These are phyloP conservation scores for Coniophora puteana DNA, from an alignment of 1,284 basidiomycete species.

Conservation along the genomic window DNA sequence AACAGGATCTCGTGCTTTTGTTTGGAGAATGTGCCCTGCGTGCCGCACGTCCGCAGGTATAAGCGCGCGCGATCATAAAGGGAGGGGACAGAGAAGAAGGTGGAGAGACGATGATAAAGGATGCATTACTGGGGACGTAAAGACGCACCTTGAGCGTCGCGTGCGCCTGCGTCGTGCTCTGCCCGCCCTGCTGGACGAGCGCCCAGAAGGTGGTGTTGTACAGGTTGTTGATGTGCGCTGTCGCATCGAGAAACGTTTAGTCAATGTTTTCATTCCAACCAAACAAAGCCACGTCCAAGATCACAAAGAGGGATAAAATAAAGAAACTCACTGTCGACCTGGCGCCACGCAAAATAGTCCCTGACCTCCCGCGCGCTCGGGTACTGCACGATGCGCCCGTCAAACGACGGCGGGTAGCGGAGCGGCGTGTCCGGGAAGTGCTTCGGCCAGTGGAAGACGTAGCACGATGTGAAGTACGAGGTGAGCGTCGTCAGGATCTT, in stretches of 20 bases:
- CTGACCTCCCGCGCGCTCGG: slow-evolving; percentile 70
- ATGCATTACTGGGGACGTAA: too few species aligned
- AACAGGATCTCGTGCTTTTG: slow-evolving; percentile 93
- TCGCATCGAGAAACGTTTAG: slow-evolving; percentile 11
- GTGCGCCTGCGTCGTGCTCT: slow-evolving; percentile 81
- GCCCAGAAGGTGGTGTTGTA: slow-evolving; percentile 99
- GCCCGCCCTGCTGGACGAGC: slow-evolving; percentile 75
- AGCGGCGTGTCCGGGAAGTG: slow-evolving; percentile 77
- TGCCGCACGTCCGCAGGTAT: slow-evolving; percentile 6
- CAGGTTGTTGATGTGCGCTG: slow-evolving; percentile 97
- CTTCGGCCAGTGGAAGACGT: slow-evolving; percentile 81
- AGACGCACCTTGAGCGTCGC: slow-evolving; percentile 55
- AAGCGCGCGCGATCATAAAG: too few species aligned
- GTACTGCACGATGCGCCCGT: slow-evolving; percentile 87
- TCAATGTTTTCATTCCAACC: too few species aligned
- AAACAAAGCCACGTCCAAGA: slow-evolving; percentile 16
- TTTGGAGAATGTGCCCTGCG: slow-evolving; percentile 81
- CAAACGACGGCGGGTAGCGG: slow-evolving; percentile 86
- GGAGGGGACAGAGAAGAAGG: background rate
- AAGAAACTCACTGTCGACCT: slow-evolving; percentile 80
- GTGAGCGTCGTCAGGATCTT: slow-evolving; percentile 90
- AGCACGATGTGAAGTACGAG: slow-evolving; percentile 91
- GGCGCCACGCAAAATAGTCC: slow-evolving; percentile 96
- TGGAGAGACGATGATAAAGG: background rate
- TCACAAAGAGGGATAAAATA: background rate